Base-by-base conservation (phyloP, 441 rosid species). In the Euphorbia schlechtendalii region DNA sequence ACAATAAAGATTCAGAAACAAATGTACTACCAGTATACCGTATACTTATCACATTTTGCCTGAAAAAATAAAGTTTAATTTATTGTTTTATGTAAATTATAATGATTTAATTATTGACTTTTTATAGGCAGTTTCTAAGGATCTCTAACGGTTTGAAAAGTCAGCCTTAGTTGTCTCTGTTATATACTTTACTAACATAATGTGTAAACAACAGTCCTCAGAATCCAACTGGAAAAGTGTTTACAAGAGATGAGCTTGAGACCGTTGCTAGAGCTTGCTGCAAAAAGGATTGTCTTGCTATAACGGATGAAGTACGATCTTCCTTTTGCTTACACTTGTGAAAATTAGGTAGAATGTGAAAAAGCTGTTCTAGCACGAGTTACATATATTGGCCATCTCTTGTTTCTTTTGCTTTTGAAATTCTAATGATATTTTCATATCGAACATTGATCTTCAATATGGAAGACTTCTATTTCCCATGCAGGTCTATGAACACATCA, bases 201-300 rank as follows among this genome's bases (percentile, higher is more conserved):
- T 57, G 68, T 76, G 67, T 32, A n/a, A 6, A 66, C 46, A 62
- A 18, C 83, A 83, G 87, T 73, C 88, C 91, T 73, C 88, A 83
- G 63, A 86, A 86, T 73, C 88, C 92, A 48, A 86, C 86, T 18
- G 91, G 91, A 65, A 86, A 86, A 71, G 85, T 83, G 73, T 86
- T 86, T 74, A 59, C 78, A 24, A 60, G 52, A 71, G 82, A 63
- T 25, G 86, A 82, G 78, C 85, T 82, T 30, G 81, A 79, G 76
- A 67, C 67, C 24, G 76, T 83, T 65, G 85, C 84, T 15, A 68
- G 52, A 60, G 83, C 80, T 22, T 86, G 91, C 79, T 32, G 81
- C 75, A 68, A 20, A 46, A 66, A 77, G 70, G 78, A 86, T 77
- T 80, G 85, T 75, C 71, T 86, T 34, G 88, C 79, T 63, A 75